Conservation (phyloP, 2,329 filamentous ascomycete species). For the Colletotrichum abscissum region DNA sequence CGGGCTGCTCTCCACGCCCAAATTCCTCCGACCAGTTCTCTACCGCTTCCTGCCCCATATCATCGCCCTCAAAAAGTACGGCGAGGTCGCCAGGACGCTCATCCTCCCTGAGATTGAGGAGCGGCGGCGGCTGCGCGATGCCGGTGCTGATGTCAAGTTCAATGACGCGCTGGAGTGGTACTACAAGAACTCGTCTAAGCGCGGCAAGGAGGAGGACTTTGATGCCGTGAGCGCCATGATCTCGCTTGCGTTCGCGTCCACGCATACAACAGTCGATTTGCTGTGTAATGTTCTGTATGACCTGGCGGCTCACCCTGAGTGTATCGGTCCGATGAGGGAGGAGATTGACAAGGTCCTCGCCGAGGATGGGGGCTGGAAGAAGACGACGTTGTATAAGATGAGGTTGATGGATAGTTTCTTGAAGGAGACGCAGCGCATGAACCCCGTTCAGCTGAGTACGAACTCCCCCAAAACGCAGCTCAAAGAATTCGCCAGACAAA, state of each 20-base stretch:
- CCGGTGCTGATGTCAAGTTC: too few relatives aligned
- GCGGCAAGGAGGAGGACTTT: too few relatives aligned
- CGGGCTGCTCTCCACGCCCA: too few relatives aligned
- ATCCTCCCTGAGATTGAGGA: too few relatives aligned
- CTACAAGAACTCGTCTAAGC: too few relatives aligned
- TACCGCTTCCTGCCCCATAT: too few relatives aligned
- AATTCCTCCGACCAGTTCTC: too few relatives aligned
- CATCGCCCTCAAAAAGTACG: too few relatives aligned
- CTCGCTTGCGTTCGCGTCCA: slow-evolving; percentile 25
- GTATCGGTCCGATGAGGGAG: slow-evolving; percentile 52
- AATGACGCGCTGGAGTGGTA: too few relatives aligned
- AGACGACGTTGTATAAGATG: slow-evolving; percentile 49
- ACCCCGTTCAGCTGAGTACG: slow-evolving; percentile 9
- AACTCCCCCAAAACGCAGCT: background rate
- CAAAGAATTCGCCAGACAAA: background rate
- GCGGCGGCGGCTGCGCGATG: too few relatives aligned
- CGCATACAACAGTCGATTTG: slow-evolving; percentile 54
- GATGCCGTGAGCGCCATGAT: too few relatives aligned
- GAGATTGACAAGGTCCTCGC: slow-evolving; percentile 51
- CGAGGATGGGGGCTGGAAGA: slow-evolving; percentile 47
- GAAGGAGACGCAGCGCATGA: slow-evolving; percentile 50
- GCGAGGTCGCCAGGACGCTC: too few relatives aligned
- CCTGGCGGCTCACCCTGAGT: slow-evolving; percentile 50
- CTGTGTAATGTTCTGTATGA: slow-evolving; percentile 52
- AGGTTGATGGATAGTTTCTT: slow-evolving; percentile 54